Evolutionary conservation across 2,329 filamentous ascomycete species (phyloP).

Genomic region (Fusarium mangiferae): DNA sequence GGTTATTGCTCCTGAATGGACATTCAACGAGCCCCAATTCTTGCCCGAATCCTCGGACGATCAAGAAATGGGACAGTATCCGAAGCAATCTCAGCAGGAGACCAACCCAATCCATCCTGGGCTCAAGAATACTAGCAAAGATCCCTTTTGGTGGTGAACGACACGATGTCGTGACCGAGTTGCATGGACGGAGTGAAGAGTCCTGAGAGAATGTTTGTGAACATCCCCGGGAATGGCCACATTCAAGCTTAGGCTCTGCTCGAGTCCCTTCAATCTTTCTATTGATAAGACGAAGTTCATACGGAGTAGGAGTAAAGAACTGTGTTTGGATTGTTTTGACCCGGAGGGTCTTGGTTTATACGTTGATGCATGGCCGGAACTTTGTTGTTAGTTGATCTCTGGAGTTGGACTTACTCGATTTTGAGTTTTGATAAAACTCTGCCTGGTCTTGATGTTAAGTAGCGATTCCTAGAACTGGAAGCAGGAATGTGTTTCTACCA

Average conservation of each 20-base stretch:
- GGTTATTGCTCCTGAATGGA: slow-evolving; percentile 17
- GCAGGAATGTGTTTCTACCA: not conserved
- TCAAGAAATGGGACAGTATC: not conserved
- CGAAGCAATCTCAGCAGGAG: not conserved
- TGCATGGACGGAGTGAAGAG: not conserved
- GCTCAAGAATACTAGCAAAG: not conserved
- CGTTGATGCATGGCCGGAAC: not conserved
- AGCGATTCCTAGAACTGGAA: not conserved
- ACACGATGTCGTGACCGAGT: not conserved
- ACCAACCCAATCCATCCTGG: not conserved
- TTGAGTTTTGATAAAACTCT: not conserved
- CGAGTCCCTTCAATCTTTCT: not conserved
- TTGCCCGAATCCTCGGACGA: not conserved
- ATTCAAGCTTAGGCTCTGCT: not conserved
- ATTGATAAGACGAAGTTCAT: not conserved
- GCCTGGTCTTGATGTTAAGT: not conserved
- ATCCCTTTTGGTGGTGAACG: slow-evolving; percentile 12
- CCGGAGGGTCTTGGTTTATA: not conserved
- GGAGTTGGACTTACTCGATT: not conserved
- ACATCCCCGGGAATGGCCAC: not conserved
- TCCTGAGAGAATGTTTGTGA: not conserved
- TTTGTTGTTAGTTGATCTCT: not conserved
- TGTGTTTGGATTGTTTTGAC: not conserved
- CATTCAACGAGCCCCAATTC: slow-evolving; percentile 4
- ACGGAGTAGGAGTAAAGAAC: not conserved